These are phyloP conservation scores for Iberis amara DNA, from an alignment of 441 rosid genomes.

Conservation along the genomic window DNA sequence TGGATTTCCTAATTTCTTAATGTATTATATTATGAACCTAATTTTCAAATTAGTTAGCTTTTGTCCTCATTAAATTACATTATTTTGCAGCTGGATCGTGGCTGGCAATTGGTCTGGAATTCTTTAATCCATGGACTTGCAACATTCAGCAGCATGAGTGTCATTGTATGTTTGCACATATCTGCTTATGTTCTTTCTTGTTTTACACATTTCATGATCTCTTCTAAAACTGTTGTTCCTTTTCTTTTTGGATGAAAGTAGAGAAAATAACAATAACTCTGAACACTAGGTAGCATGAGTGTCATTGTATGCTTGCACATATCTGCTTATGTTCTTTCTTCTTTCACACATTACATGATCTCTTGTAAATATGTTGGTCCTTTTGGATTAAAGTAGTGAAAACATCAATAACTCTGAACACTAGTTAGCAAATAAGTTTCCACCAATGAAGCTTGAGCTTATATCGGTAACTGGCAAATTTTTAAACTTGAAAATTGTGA, in stretches of 20 bases:
- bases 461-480: constrained; percentile 3
- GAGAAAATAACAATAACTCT: background rate
- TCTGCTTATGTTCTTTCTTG: constrained; percentile 22
- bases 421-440: constrained; percentile 10
- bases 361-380: background rate
- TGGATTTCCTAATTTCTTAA: constrained; percentile 14
- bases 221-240: background rate
- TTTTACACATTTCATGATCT: background rate
- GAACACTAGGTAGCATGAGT: constrained; percentile 58
- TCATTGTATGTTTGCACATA: constrained; percentile 59
- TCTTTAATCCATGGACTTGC: constrained; percentile 74
- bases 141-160: constrained; percentile 59
- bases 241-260: constrained; percentile 11
- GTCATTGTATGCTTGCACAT: constrained; percentile 59
- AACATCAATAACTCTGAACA: background rate
- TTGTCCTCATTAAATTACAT: constrained; percentile 27
- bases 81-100: constrained; percentile 53
- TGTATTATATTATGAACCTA: constrained; percentile 9
- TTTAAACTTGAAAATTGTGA: background rate
- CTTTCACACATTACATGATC: constrained; percentile 1
- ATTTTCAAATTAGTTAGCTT: constrained; percentile 17
- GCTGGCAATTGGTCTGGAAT: constrained; percentile 85
- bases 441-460: constrained; percentile 18
- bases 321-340: constrained; percentile 22
- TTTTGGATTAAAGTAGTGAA: constrained; percentile 13